phyloP scores from a whole-genome alignment of 805 yeast species.

The Hanseniaspora mollemarum region DNA sequence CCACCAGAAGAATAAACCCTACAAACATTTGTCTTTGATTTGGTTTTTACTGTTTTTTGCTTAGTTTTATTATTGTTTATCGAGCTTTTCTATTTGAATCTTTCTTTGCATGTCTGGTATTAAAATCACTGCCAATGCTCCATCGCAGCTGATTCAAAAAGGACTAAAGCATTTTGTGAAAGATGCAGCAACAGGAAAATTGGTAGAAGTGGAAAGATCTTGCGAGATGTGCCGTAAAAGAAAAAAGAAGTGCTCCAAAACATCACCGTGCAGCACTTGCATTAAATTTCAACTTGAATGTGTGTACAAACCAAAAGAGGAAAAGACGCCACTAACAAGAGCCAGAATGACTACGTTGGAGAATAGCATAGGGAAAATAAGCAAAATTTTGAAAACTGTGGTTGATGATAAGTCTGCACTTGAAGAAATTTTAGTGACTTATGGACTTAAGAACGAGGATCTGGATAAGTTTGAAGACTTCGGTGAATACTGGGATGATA shows the following conservation, averaged over 20 bases:
- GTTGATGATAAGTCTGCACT: conserved; percentile 34
- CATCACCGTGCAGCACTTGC: conserved; percentile 69
- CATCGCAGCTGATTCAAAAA: not conserved
- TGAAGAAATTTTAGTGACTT: not conserved
- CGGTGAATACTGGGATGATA: not conserved
- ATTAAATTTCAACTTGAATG: conserved; percentile 61
- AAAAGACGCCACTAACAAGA: conserved; percentile 71
- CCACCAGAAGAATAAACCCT: no score
- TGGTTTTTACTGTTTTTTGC: not conserved
- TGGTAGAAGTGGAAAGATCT: conserved; percentile 22
- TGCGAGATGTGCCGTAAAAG: conserved; percentile 79
- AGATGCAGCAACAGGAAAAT: not conserved
- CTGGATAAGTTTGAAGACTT: conserved; percentile 5
- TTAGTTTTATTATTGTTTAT: not conserved
- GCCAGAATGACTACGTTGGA: conserved; percentile 72
- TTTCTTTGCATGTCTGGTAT: not conserved
- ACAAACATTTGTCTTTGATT: no score
- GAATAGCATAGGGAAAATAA: conserved; percentile 31
- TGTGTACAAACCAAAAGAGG: conserved; percentile 63
- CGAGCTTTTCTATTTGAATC: not conserved
- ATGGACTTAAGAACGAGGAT: conserved; percentile 1
- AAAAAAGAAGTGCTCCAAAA: conserved; percentile 71
- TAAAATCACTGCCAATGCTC: not conserved
- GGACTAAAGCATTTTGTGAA: not conserved
- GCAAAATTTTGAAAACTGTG: conserved; percentile 37